Evolutionary conservation across 2,329 filamentous ascomycete species (phyloP), one percentile per base, ranked within the genome.

Genomic region (Colletotrichum chrysophilum): DNA sequence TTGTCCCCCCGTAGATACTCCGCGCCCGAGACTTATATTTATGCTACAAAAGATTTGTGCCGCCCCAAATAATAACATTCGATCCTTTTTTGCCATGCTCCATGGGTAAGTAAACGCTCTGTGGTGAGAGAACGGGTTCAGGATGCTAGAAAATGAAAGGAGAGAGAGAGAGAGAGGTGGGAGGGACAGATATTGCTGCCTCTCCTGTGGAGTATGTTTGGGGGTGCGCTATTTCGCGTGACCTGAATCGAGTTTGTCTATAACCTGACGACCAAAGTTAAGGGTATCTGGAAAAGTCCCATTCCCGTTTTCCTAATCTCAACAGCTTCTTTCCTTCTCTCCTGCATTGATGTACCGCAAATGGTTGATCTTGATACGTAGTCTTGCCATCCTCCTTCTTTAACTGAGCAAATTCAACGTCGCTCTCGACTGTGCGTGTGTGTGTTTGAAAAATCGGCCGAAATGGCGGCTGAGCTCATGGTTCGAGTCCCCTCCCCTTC

Each of bases 161-260:
- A 38, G 36, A 76, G 69, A 67, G 34, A 67, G 34, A 67, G 30
- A 36, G 65, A 70, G 55, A 56, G 30, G 16, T 56, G 48, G 8
- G 26, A 56, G 36, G 18, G 43, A 52, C 43, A 52, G n/a, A 52
- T 75, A 16, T 24, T 18, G 43, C 4, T 32, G 7, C 26, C 18
- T 62, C 30, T 64, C 24, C 13, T 26, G 4, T 8, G 55, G 28
- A 60, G 14, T 60, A 66, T 74, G 68, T 76, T 21, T 24, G 43
- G 0, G 43, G 43, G 10, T 52, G 67, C 78, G 77, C 76, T 64
- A 80, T 76, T 77, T 68, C 28, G 43, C 43, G 74, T 78, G 77
- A 76, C 70, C 74, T 79, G 76, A 80, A 82, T 78, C 77, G 78
- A 78, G 79, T 79, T 79, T 80, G 79, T 84, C 82, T 85, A 85